A percentile compares a stretch with the other conserved stretches of the same genome.
Conservation (phyloP, 2,329 filamentous ascomycete genomes). For the Hirsutella thompsonii region DNA sequence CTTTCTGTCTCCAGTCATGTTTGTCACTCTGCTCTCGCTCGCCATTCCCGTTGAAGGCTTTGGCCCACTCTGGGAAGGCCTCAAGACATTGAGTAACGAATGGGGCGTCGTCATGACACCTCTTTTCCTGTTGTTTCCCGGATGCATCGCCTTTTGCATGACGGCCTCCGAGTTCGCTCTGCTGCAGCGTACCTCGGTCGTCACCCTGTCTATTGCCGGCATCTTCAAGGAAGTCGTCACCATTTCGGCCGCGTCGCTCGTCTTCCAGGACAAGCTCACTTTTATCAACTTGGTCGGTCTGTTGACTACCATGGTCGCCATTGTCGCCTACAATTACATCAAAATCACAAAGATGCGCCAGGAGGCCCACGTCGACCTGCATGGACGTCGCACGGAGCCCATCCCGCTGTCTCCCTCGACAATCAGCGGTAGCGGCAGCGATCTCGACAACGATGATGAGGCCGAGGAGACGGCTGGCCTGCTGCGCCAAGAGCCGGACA, state of each 20-base stretch:
- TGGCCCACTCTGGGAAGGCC: constrained; percentile 49
- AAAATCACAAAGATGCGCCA: constrained; percentile 82
- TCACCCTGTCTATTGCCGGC: constrained; percentile 89
- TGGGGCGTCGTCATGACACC: constrained; percentile 57
- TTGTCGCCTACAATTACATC: constrained; percentile 84
- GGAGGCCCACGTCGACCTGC: constrained; percentile 49
- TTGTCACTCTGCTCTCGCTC: constrained; percentile 64
- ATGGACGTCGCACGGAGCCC: constrained; percentile 23
- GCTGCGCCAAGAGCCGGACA: constrained; percentile 25
- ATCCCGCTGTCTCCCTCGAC: constrained; percentile 21
- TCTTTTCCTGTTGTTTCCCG: constrained; percentile 75
- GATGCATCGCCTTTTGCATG: constrained; percentile 88
- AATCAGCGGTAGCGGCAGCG: constrained; percentile 25
- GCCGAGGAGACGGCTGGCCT: constrained; percentile 33
- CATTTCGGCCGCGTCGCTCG: constrained; percentile 73
- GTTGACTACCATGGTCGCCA: constrained; percentile 77
- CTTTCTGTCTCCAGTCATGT: constrained; percentile 97
- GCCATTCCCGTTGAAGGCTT: constrained; percentile 81
- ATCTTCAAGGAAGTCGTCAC: constrained; percentile 99
- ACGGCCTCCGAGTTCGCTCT: constrained; percentile 92
- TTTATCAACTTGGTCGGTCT: constrained; percentile 78
- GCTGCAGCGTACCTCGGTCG: constrained; percentile 86
- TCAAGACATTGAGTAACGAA: constrained; percentile 47
- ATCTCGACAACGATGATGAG: constrained; percentile 27
- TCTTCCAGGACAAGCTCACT: constrained; percentile 83